Base-by-base conservation (phyloP, 1,139 yeast genomes). In the Candida buenavistaensis region DNA sequence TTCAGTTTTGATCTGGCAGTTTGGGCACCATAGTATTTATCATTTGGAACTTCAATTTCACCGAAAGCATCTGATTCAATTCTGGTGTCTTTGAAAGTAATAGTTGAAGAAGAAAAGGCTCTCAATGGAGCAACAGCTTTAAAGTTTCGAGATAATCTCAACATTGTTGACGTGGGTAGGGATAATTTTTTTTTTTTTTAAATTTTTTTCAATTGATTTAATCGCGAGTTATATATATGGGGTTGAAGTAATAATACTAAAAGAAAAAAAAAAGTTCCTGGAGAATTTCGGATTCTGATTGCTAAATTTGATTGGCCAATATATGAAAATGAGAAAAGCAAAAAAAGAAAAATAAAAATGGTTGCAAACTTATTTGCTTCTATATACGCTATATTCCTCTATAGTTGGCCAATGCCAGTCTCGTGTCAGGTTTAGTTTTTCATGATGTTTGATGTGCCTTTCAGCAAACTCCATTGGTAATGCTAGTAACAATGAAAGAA, bases 21-120 rank as follows among this genome's bases (percentile, higher is more conserved):
- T 69, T 92, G 98, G 28, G 98, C 97, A 43, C 98, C 97, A 87
- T 96, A 90, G 72, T 90, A 90, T 59, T 80, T 82, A 55, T 84
- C 75, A 42, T 77, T 68, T 40, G 89, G 95, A 35, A 90, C 97
- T 56, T 86, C 86, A 54, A 92, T 84, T 57, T 87, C 96, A 50
- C 98, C 98, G 57, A 92, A 92, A 35, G 97, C 97, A 64, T 92
- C 98, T 40, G 89, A 77, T 64, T 92, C 98, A 41, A 77, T 77
- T 71, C 97, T 82, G 41, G 69, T 60, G 40, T 55, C 50, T 35
- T 54, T 47, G 38, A 57, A 46, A 31, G 55, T 45, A 26, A 54
- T 40, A 6, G 58, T 38, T 9, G 64, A 45, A 22, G 60, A 39
- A 17, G 65, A 48, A 43, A 67, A 56, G 37, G 50, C 33, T 57